Base-by-base conservation (phyloP, 768 basidiomycete genomes). In the Tricholoma flavovirens region DNA sequence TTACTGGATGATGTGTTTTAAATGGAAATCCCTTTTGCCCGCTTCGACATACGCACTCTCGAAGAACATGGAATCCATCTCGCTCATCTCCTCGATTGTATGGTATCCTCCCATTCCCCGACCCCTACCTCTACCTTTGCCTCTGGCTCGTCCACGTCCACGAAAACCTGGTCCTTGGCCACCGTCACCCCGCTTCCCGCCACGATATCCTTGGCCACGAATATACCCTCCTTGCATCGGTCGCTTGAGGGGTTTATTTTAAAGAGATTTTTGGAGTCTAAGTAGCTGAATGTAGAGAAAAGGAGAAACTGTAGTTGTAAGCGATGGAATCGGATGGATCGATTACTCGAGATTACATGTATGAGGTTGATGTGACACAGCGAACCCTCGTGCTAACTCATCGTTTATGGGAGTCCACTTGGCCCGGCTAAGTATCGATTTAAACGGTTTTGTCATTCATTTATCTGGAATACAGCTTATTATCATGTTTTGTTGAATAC, bases 91-190 rank as follows among this genome's bases (percentile, higher is more conserved):
- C 14, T 59, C 50, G 30, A 64, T 26, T n/a, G 61, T 59, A 26
- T 71, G 60, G 51, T 67, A 66, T 58, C 51, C 58, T 32, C 59
- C 60, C 2, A 55, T 58, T 26, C 64, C 68, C 6, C 64, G 56
- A 2, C 60, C 65, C 15, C 68, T 56, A 0, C 66, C 66, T 29
- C 67, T 55, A 24, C 69, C 67, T n/a, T n/a, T n/a, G n/a, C n/a
- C n/a, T n/a, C n/a, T n/a, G n/a, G n/a, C n/a, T 2, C 63, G 60
- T 2, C 67, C 67, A 48, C 69, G 58, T 38, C 69, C 67, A 49
- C 69, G 64, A 43, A 61, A 59, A 8, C 53, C 43, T 51, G 51
- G 45, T 40, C 64, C 65, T 32, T 61, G 53, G 53, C 40, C 24
- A 32, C 53, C 60, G n/a, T 56, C 45, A 49, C 62, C 62, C 12